Conservation (phyloP, 1,139 yeast species). For the Sugiyamaella novakii region DNA sequence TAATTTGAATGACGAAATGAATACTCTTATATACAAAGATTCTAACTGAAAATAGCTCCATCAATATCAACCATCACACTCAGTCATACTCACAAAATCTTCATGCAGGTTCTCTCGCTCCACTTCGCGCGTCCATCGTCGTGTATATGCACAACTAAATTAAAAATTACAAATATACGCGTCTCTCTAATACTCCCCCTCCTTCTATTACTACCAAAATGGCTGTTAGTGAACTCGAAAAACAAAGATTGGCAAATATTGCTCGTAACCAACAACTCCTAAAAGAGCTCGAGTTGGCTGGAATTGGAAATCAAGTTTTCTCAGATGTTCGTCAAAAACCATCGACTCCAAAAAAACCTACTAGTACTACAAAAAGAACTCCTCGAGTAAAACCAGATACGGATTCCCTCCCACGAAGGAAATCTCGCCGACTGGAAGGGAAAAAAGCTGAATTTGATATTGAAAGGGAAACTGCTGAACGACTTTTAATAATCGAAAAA, state of each 20-base stretch:
- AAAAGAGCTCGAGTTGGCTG: conserved; percentile 38
- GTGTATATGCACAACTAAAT: conserved; percentile 12
- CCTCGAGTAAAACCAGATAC: conserved; percentile 23
- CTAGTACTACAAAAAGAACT: conserved; percentile 13
- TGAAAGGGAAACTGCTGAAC: conserved; percentile 25
- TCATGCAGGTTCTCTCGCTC: no score
- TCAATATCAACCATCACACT: no score
- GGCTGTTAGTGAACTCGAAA: conserved; percentile 31
- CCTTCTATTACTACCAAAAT: no score
- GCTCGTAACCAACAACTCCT: conserved; percentile 33
- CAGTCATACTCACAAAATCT: no score
- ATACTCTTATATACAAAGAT: no score
- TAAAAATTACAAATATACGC: neutral
- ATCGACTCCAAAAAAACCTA: conserved; percentile 13
- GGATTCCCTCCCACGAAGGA: conserved; percentile 34
- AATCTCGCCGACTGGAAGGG: conserved; percentile 43
- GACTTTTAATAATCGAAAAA: conserved; percentile 42
- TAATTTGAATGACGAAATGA: no score
- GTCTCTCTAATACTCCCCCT: no score
- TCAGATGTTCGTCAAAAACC: conserved; percentile 26
- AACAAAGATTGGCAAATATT: conserved; percentile 36
- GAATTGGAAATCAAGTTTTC: conserved; percentile 34
- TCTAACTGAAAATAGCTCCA: no score
- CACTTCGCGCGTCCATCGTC: no score
- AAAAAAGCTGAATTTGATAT: conserved; percentile 36